Evolutionary conservation across 371 early-diverging fungal species (phyloP), one percentile per base, ranked within the genome.

Genomic region (Encephalitozoon hellem): DNA sequence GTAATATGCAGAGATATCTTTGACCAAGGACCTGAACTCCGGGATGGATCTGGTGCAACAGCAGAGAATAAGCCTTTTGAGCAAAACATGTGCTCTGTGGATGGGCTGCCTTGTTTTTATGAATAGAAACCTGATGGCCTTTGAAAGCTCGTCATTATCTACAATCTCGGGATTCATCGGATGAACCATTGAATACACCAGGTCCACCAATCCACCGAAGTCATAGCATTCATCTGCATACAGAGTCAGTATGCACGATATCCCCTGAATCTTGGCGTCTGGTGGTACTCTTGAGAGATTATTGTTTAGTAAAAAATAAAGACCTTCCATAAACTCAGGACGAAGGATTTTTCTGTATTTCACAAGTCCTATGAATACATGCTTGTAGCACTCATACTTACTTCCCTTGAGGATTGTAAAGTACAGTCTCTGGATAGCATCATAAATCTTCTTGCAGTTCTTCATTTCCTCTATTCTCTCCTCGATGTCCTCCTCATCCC

Each of bases 271-370:
- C 49, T 66, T 66, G 3, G 77, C 49, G 32, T 68, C 66, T 18
- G 59, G 47, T 26, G 26, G 21, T 18, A 34, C 23, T 9, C 28
- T 30, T 9, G 43, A 18, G 12, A 80, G 28, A 52, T 21, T 63
- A 30, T 76, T 76, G 65, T 76, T 71, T 15, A 80, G 54, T 65
- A 80, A 45, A 30, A 72, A 43, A 55, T 72, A 76, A 11, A 80
- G 42, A 2, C 80, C 80, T 65, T 80, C 80, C 23, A 41, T 64
- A 52, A 80, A 72, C 42, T 76, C 80, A 39, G 72, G 42, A 63
- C 80, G n/a, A 21, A 80, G 65, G 23, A 72, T 47, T 41, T 67
- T 72, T n/a, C 49, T 65, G 53, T 76, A 76, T n/a, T 67, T 73
- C 15, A 28, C 32, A 41, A 80, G 34, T 6, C 80, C 76, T n/a